phyloP scores from a whole-genome alignment of 768 basidiomycete species.

The Trametes punicea region DNA sequence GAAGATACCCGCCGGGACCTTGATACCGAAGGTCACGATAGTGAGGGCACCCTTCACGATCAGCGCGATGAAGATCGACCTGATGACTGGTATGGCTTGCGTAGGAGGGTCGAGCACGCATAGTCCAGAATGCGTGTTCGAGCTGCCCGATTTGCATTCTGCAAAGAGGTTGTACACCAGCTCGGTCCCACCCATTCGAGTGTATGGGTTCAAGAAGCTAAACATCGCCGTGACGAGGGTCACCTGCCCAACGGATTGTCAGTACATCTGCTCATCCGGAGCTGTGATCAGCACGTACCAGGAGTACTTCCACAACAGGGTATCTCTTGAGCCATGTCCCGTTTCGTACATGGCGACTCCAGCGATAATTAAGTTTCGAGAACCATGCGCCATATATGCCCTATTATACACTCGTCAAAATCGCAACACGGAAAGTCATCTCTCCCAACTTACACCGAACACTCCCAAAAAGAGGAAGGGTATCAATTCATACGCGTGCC shows the following conservation, averaged over 20 bases:
- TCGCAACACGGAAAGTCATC: neutral
- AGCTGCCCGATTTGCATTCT: conserved; percentile 67
- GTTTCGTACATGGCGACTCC: conserved; percentile 80
- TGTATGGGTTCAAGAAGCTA: conserved; percentile 86
- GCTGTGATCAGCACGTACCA: conserved; percentile 61
- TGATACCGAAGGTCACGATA: conserved; percentile 90
- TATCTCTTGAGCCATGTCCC: conserved; percentile 78
- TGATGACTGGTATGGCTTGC: conserved; percentile 60
- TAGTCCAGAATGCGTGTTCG: conserved; percentile 57
- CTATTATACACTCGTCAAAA: conserved; percentile 35
- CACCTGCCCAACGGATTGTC: conserved; percentile 44
- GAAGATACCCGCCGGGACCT: conserved; percentile 91
- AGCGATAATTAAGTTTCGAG: conserved; percentile 86
- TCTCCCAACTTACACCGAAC: conserved; percentile 63
- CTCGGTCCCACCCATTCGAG: conserved; percentile 93
- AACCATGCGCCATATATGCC: conserved; percentile 94
- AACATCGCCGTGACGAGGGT: conserved; percentile 73
- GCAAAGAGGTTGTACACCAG: conserved; percentile 89
- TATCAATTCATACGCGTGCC: conserved; percentile 86
- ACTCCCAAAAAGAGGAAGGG: conserved; percentile 84
- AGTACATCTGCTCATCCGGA: neutral
- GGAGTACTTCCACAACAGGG: conserved; percentile 77
- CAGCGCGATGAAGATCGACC: conserved; percentile 70
- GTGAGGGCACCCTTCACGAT: conserved; percentile 79
- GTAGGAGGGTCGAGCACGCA: conserved; percentile 64